Percentiles rank a stretch among this genome's conserved stretches.
phyloP scores from a whole-genome alignment of 192 early-diverging fungal genomes.

The Cladochytrium replicatum region DNA sequence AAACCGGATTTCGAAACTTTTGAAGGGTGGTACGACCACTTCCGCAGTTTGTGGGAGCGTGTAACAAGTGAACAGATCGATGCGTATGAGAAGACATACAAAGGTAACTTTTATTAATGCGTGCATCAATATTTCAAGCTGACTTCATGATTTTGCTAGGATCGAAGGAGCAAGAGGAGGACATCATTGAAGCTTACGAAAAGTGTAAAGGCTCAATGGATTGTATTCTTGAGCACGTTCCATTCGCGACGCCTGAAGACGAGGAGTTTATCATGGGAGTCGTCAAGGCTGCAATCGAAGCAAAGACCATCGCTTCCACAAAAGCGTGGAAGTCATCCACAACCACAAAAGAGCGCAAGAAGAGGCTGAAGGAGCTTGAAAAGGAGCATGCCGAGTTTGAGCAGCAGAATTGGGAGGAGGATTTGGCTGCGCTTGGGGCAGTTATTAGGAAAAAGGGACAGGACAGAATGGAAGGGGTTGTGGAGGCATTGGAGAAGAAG shows the following conservation, averaged over 20 bases:
- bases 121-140: too few species aligned
- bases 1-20: too few species aligned
- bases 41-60: conserved; percentile 63
- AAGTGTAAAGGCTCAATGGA: conserved; percentile 57
- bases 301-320: conserved; percentile 30
- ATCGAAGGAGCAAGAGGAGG: conserved; percentile 58
- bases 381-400: too few species aligned
- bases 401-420: too few species aligned
- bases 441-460: conserved; percentile 21
- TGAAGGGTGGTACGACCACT: conserved; percentile 77
- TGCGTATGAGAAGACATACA: conserved; percentile 53
- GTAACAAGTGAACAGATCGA: conserved; percentile 63
- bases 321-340: conserved; percentile 34
- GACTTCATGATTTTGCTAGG: conserved; percentile 23
- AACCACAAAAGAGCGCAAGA: conserved; percentile 18
- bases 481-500: too few species aligned
- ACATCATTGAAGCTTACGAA: conserved; percentile 54
- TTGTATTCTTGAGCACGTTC: conserved; percentile 44
- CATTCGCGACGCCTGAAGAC: conserved; percentile 49
- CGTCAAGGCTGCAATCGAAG: conserved; percentile 54
- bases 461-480: too few species aligned
- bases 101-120: too few species aligned
- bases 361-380: conserved; percentile 42
- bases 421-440: conserved; percentile 47
- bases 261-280: conserved; percentile 44